Base-by-base conservation (phyloP, 106 monocot species). In the Apostasia shenzhenica region DNA sequence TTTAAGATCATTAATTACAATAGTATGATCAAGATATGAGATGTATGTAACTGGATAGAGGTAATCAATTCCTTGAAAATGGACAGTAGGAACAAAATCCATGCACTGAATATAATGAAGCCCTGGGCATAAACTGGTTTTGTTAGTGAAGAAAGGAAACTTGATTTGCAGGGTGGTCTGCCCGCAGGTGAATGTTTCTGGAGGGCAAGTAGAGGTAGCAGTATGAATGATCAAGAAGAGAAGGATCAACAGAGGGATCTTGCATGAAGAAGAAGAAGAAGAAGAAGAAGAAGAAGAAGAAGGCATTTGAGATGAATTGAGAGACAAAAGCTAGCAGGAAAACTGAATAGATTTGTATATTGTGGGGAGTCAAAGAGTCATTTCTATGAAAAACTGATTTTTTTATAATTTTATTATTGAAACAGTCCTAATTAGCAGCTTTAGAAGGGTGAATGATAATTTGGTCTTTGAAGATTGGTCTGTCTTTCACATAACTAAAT, bases 51-150 rank as follows among this genome's bases (percentile, higher is more conserved):
- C 54, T n/a, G 76, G 69, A 48, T 70, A 76, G 0, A 61, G 8
- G 75, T 68, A 68, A 9, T 51, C 61, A 5, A 6, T 10, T 8
- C 54, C 12, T 2, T 59, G 46, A 5, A 76, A 69, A 39, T 46
- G 46, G 54, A 76, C 54, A 12, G 61, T 37, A 0, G 68, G 68
- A 3, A 59, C 67, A 5, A 37, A 61, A 46, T 76, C 54, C n/a
- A 76, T 3, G 45, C 75, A 76, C 3, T 69, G 61, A 26, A 76
- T 61, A 10, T 8, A 11, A 61, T 68, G 67, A 62, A 76, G 44
- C 1, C 63, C 64, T 7, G 3, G 2, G 73, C 73, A 64, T 7
- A 54, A 2, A 26, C 3, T 6, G 53, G 4, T 1, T 12, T 39
- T 12, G n/a, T 41, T 26, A 1, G 64, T 14, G 63, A 46, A 77